Evolutionary conservation across 2,329 filamentous ascomycete species (phyloP), one percentile per base, ranked within the genome.

Genomic region (Eutypella sp.): DNA sequence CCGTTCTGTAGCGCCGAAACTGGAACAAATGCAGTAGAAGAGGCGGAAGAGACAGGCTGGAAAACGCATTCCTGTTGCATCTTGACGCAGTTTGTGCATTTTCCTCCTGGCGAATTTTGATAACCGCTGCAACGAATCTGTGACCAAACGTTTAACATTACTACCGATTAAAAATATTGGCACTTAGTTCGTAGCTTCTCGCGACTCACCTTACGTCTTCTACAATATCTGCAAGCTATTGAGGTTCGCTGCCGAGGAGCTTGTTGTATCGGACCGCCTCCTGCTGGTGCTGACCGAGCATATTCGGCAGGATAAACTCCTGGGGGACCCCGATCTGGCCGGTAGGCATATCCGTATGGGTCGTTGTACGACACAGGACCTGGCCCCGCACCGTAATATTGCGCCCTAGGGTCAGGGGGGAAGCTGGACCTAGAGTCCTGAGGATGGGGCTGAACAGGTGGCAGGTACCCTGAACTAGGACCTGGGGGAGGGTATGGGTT

Each of bases 61-160:
- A 82, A 81, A 13, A 81, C 71, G 48, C 78, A 82, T 49, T 82
- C 78, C 53, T 81, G 79, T 41, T 78, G 78, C 65, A 81, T 79
- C 50, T 79, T 77, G 33, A 78, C 76, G 55, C 78, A 82, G 54
- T 81, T 82, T 45, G 77, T 73, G 53, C 78, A 82, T 52, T 81
- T 79, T 10, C 78, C 78, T 18, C 78, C 78, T 0, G 75, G 74
- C 0, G 75, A 77, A 50, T 76, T 79, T 47, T 78, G 73, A 51
- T 81, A 81, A 23, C 78, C 78, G 49, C 77, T 81, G 66, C 78
- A 82, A 31, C 78, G 76, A 51, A 82, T 82, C 78, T 81, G 47
- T 16, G 34, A 19, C 29, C 13, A 37, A 31, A 34, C 33, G 47
- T 68, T 52, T 65, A 39, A 39, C 16, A 39, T n/a, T 20, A 39